These are phyloP conservation scores for Ogataea thermomethanolica DNA, from an alignment of 805 yeast species.

Conservation along the genomic window DNA sequence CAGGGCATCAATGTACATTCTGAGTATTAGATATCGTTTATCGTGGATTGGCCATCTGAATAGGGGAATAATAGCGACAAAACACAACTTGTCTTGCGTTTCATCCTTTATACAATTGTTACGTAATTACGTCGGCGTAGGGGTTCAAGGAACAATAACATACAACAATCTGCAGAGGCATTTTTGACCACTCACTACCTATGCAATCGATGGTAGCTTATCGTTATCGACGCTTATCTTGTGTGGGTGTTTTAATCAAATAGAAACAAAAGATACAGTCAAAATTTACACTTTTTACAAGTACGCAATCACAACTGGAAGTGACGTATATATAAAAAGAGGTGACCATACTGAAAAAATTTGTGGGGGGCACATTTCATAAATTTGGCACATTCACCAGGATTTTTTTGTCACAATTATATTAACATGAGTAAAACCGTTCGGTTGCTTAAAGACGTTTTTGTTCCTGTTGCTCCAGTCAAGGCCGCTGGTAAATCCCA, in stretches of 20 bases:
- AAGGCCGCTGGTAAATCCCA: conserved; percentile 18
- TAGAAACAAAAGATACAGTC: background rate
- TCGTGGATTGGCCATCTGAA: too few relatives aligned
- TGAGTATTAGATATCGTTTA: too few relatives aligned
- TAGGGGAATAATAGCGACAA: too few relatives aligned
- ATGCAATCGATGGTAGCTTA: background rate
- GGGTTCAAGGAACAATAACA: too few relatives aligned
- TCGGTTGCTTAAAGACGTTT: conserved; percentile 21
- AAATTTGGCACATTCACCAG: background rate
- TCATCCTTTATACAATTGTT: too few relatives aligned
- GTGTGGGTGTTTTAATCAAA: background rate
- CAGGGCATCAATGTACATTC: too few relatives aligned
- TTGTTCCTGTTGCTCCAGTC: conserved; percentile 25
- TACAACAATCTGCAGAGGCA: background rate
- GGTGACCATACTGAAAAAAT: background rate
- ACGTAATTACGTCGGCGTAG: too few relatives aligned
- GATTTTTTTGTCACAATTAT: background rate
- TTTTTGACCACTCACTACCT: background rate
- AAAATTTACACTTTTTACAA: too few relatives aligned
- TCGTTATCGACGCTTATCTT: background rate
- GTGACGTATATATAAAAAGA: background rate
- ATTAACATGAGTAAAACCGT: conserved; percentile 7
- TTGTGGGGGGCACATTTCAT: background rate
- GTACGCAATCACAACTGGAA: too few relatives aligned
- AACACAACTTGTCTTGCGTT: too few relatives aligned